Evolutionary conservation across 2,329 filamentous ascomycete species (phyloP).

Genomic region (Cercospora brassicicola): DNA sequence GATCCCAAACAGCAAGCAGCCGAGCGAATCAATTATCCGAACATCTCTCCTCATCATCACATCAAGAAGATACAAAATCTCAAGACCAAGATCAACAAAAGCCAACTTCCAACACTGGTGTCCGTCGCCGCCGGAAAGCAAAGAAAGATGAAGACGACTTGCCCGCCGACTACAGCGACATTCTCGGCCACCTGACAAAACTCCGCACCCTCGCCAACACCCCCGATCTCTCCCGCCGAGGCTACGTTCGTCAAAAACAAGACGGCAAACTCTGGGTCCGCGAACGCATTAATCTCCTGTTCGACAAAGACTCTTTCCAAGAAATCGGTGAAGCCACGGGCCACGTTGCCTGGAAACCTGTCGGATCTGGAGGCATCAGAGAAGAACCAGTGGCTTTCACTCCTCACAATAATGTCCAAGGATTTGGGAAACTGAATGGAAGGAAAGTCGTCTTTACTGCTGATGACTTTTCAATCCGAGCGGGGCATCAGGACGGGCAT

Average conservation of each 20-base stretch:
- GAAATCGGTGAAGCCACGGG: conserved; percentile 63
- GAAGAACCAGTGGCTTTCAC: conserved; percentile 55
- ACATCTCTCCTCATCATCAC: conserved; percentile 26
- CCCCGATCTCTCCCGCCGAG: conserved; percentile 55
- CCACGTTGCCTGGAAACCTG: conserved; percentile 58
- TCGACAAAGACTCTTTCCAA: conserved; percentile 57
- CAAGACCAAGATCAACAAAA: conserved; percentile 42
- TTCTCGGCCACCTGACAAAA: conserved; percentile 57
- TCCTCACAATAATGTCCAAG: conserved; percentile 65
- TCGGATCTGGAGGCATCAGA: conserved; percentile 39
- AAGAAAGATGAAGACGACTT: conserved; percentile 45
- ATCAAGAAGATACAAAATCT: background rate
- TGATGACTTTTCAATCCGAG: conserved; percentile 64
- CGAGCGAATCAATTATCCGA: conserved; percentile 35
- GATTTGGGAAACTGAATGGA: conserved; percentile 50
- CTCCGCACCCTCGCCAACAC: conserved; percentile 56
- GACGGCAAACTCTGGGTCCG: conserved; percentile 66
- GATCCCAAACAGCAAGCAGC: conserved; percentile 26
- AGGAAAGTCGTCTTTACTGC: conserved; percentile 61
- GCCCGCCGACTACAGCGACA: conserved; percentile 63
- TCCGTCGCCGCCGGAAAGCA: conserved; percentile 35
- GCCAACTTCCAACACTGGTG: conserved; percentile 30
- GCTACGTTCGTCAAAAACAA: conserved; percentile 63
- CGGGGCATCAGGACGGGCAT: conserved; percentile 64
- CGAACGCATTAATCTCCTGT: conserved; percentile 59